phyloP scores from a whole-genome alignment of 148 eudicot genomes.

The Rhododendron molle region DNA sequence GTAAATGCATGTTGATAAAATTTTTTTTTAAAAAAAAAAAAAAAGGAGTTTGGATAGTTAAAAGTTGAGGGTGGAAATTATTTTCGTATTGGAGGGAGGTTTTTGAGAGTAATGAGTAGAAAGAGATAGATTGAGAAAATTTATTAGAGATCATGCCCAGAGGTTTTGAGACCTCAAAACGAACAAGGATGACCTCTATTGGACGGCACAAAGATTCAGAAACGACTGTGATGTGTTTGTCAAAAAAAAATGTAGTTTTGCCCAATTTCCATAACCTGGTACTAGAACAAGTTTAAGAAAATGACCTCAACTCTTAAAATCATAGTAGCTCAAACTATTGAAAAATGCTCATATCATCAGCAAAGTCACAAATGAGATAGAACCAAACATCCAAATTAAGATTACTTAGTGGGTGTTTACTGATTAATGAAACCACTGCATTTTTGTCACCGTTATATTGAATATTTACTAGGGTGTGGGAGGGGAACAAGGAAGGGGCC shows the following conservation, averaged over 20 bases:
- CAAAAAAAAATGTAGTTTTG: neutral
- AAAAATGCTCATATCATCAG: neutral
- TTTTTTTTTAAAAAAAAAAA: too few relatives aligned
- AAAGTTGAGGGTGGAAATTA: too few relatives aligned
- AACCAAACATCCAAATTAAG: neutral
- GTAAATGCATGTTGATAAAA: too few relatives aligned
- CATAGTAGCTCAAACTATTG: neutral
- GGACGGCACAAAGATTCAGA: neutral
- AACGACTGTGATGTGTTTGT: neutral
- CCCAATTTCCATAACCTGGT: neutral
- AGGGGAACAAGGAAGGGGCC: neutral
- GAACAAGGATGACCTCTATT: too few relatives aligned
- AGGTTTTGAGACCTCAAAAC: too few relatives aligned
- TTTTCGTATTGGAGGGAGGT: too few relatives aligned
- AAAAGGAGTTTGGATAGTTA: too few relatives aligned
- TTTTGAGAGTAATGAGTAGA: too few relatives aligned
- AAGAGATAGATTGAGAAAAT: too few relatives aligned
- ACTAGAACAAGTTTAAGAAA: neutral
- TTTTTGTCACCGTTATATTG: neutral
- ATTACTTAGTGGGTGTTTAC: neutral
- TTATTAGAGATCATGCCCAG: too few relatives aligned
- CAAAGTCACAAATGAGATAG: neutral
- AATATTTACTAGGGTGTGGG: neutral
- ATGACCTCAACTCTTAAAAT: neutral
- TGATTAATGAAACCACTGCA: neutral